Percentiles rank a stretch among this genome's conserved stretches.
Evolutionary conservation across 202 grass and related monocot genomes (phyloP).

Genomic region (Digitaria exilis): DNA sequence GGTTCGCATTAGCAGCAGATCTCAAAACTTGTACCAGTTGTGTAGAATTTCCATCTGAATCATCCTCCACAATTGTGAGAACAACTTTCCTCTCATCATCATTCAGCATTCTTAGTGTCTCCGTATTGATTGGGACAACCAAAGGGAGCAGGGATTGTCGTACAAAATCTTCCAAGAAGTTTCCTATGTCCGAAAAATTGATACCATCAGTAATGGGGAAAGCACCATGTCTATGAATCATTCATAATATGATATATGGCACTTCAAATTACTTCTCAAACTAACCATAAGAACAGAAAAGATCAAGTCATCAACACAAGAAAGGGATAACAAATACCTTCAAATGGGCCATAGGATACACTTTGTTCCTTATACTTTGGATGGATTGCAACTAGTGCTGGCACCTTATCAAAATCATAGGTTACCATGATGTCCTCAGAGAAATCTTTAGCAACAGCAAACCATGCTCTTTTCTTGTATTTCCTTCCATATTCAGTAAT

Average conservation of each 20-base stretch:
- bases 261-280: constrained; percentile 7
- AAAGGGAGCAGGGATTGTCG: constrained; percentile 83
- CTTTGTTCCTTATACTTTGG: constrained; percentile 81
- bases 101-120: constrained; percentile 89
- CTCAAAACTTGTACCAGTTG: constrained; percentile 80
- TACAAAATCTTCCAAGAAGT: constrained; percentile 95
- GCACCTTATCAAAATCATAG: constrained; percentile 91
- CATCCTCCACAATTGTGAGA: constrained; percentile 83
- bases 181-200: constrained; percentile 49
- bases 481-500: constrained; percentile 74
- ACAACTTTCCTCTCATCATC: constrained; percentile 92
- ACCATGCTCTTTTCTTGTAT: constrained; percentile 99
- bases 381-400: constrained; percentile 72
- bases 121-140: constrained; percentile 85
- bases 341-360: constrained; percentile 96
- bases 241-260: neutral
- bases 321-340: constrained; percentile 63
- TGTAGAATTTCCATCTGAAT: constrained; percentile 69
- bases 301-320: constrained; percentile 24
- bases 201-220: constrained; percentile 8
- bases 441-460: constrained; percentile 91
- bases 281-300: neutral
- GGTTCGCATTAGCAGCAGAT: constrained; percentile 87
- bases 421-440: constrained; percentile 76
- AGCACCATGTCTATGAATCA: constrained; percentile 3